Base-by-base conservation (phyloP, 2,329 filamentous ascomycete species). In the Corynespora cassiicola region DNA sequence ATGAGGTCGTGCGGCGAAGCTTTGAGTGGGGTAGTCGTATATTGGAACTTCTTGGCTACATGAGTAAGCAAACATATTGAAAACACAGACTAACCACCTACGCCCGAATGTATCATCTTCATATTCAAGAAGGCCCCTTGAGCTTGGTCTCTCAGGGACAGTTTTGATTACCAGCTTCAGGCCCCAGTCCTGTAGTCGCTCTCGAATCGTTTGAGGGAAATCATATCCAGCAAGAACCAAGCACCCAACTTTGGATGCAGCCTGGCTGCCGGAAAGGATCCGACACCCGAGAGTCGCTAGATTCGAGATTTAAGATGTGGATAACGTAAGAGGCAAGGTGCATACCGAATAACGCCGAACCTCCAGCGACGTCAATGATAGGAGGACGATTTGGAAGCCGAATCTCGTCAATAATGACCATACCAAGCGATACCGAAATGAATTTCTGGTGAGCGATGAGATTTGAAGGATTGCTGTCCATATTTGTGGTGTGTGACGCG, bases 361-460 rank as follows among this genome's bases (percentile, higher is more conserved):
- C 54, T 18, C 56, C 54, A 18, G 49, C 36, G 11, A 60, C 45
- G 32, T 56, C 38, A 7, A 27, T 28, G 7, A 60, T 23, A 1
- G 50, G 41, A n/a, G 37, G 19, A 9, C 39, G 34, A 19, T 29
- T 18, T 10, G 46, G 45, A 31, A 58, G 39, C 12, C 42, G 44
- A 18, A 57, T 57, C 14, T 57, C 47, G 32, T 59, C 47, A 6
- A 59, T 36, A 15, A 54, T 46, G 6, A 57, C 35, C 56, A 57
- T 54, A 6, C 56, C 54, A 1, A 59, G 38, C 4, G 56, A 59
- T 2, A 54, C 42, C n/a, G n/a, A n/a, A n/a, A n/a, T n/a, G n/a
- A n/a, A 19, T n/a, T n/a, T n/a, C n/a, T n/a, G n/a, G n/a, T n/a
- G n/a, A n/a, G n/a, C n/a, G n/a, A n/a, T n/a, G n/a, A n/a, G n/a